Evolutionary conservation across 1,139 yeast species (phyloP).

Genomic region (Debaryomycetaceae sp.): DNA sequence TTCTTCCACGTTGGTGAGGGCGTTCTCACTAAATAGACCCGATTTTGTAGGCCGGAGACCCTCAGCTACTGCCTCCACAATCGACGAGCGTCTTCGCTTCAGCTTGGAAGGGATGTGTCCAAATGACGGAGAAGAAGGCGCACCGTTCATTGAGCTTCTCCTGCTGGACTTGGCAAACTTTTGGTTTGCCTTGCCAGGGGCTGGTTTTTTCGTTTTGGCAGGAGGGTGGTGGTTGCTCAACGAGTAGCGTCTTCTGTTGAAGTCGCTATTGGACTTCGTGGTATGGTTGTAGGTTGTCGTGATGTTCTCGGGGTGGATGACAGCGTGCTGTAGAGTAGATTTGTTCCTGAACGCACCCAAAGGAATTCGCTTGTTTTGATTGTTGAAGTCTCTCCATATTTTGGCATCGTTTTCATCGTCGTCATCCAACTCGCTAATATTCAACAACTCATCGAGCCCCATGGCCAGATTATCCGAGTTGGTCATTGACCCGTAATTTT

Average conservation of each 20-base stretch:
- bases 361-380: conserved; percentile 60
- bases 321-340: conserved; percentile 42
- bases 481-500: conserved; percentile 11
- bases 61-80: conserved; percentile 71
- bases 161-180: conserved; percentile 6
- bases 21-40: conserved; percentile 71
- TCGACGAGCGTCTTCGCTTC: conserved; percentile 54
- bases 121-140: conserved; percentile 1
- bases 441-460: conserved; percentile 79
- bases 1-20: conserved; percentile 69
- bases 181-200: not conserved
- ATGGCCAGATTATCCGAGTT: conserved; percentile 57
- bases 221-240: conserved; percentile 8
- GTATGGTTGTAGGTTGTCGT: conserved; percentile 20
- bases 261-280: conserved; percentile 18
- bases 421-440: conserved; percentile 85
- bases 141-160: not conserved
- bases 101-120: conserved; percentile 18
- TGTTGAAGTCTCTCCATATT: conserved; percentile 53
- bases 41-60: conserved; percentile 70
- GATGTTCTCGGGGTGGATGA: conserved; percentile 19
- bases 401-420: conserved; percentile 57
- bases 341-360: conserved; percentile 87
- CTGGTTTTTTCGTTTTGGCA: conserved; percentile 7
- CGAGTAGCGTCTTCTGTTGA: conserved; percentile 18